These are phyloP conservation scores for Spirogloea muscicola DNA, from an alignment of 139 green algal genomes.

Conservation along the genomic window DNA sequence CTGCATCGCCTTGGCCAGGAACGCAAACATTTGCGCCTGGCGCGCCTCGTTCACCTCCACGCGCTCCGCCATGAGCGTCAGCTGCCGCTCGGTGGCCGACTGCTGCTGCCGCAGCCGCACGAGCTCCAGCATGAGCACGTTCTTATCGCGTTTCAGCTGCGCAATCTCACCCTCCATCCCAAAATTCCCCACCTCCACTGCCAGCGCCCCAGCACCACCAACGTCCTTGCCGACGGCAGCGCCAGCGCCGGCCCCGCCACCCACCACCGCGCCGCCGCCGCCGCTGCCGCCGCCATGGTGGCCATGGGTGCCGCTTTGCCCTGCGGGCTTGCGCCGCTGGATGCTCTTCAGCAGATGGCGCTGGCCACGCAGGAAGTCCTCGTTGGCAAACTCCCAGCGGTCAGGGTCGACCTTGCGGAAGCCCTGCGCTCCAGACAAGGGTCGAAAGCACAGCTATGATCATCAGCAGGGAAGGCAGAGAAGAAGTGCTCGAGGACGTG, in stretches of 20 bases:
- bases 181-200: slow-evolving; percentile 48
- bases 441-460: too few relatives aligned
- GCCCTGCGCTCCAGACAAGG: too few relatives aligned
- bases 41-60: slow-evolving; percentile 30
- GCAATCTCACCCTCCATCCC: slow-evolving; percentile 41
- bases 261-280: too few relatives aligned
- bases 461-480: too few relatives aligned
- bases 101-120: slow-evolving; percentile 45
- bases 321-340: slow-evolving; percentile 41
- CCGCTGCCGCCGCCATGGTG: background rate
- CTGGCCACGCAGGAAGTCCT: slow-evolving; percentile 68
- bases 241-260: too few relatives aligned
- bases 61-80: slow-evolving; percentile 21
- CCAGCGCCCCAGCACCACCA: too few relatives aligned
- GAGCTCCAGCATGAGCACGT: slow-evolving; percentile 45
- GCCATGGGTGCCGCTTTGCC: too few relatives aligned
- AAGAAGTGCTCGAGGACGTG: too few relatives aligned
- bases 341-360: slow-evolving; percentile 41
- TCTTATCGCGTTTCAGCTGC: slow-evolving; percentile 45
- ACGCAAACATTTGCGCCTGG: slow-evolving; percentile 47
- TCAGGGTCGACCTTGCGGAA: slow-evolving; percentile 96
- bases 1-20: slow-evolving; percentile 44
- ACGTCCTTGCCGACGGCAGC: too few relatives aligned
- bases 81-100: slow-evolving; percentile 7
- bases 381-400: slow-evolving; percentile 96